Base-by-base conservation (phyloP, 192 early-diverging fungal species). In the Oehlia diaphana region DNA sequence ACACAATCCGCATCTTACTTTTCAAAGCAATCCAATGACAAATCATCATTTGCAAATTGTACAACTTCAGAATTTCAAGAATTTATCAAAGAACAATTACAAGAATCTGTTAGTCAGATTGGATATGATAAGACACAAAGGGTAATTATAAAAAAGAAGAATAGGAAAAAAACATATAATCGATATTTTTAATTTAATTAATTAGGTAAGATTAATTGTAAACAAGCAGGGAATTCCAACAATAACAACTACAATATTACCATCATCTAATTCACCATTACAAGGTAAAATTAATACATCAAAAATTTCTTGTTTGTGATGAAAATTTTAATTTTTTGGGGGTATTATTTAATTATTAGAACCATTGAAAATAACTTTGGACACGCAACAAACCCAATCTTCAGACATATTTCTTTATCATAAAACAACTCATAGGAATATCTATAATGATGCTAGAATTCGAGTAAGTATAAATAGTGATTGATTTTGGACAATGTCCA, bases 391-490 rank as follows among this genome's bases (percentile, higher is more conserved):
- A 3, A 80, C 66, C 6, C n/a, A 64, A 21, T 67, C 78, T 31
- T 81, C 80, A 19, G 82, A 86, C 50, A 74, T 75, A 13, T 90
- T 85, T 74, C 35, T 91, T 42, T 63, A 62, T n/a, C 86, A 91
- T 70, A 91, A 91, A 79, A 89, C 90, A 3, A 91, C 88, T 16
- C 68, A 84, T n/a, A 83, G 90, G 3, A 72, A 79, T 49, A 74
- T 85, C 0, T 89, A 91, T 66, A 81, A 87, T 53, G 69, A 78
- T 5, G 88, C 90, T 4, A 79, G 88, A 37, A 69, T 70, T n/a
- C 74, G 90, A 16, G 75, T 68, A 53, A 28, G 83, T 76, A 81
- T 71, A 31, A 31, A 31, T 31, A 2, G 2, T 1, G 31, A 31
- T 31, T 0, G 31, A 31, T 31, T 31, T 31, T 31, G 31, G 31